Evolutionary conservation across 2,329 filamentous ascomycete genomes (phyloP).

Genomic region (Daldinia eschscholtzii): DNA sequence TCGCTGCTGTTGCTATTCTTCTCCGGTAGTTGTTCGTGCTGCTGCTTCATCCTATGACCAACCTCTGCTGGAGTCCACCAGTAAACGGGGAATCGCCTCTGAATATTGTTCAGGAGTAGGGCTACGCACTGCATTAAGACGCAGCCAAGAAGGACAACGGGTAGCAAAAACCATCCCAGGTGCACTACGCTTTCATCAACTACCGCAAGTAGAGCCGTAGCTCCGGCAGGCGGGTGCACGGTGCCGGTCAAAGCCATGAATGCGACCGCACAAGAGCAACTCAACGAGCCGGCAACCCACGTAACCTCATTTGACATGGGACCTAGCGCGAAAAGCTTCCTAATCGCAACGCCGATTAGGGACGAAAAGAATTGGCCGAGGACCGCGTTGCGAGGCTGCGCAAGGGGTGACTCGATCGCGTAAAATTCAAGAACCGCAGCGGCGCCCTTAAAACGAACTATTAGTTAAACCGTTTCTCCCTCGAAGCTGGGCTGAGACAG

Average conservation of each 20-base stretch:
- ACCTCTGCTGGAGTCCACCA: conserved; percentile 72
- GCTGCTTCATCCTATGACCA: conserved; percentile 21
- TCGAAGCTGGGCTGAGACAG: background rate
- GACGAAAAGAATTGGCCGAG: conserved; percentile 75
- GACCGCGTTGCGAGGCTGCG: conserved; percentile 78
- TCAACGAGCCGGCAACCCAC: conserved; percentile 74
- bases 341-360: conserved; percentile 70
- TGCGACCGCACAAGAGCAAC: conserved; percentile 72
- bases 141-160: conserved; percentile 71
- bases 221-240: conserved; percentile 79
- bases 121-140: conserved; percentile 72
- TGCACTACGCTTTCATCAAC: conserved; percentile 65
- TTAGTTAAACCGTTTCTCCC: conserved; percentile 11
- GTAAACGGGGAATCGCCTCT: conserved; percentile 74
- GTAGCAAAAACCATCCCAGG: conserved; percentile 78
- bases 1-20: conserved; percentile 24
- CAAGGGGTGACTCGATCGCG: conserved; percentile 76
- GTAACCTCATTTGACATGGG: conserved; percentile 63
- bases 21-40: background rate
- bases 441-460: conserved; percentile 66
- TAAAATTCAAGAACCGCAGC: conserved; percentile 82
- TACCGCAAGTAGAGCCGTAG: conserved; percentile 77
- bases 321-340: conserved; percentile 73
- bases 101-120: conserved; percentile 76
- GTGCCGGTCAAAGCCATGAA: conserved; percentile 79